Percentiles rank a stretch among this genome's conserved stretches.
phyloP scores from a whole-genome alignment of 1,284 basidiomycete genomes.

The Marasmius sp. region DNA sequence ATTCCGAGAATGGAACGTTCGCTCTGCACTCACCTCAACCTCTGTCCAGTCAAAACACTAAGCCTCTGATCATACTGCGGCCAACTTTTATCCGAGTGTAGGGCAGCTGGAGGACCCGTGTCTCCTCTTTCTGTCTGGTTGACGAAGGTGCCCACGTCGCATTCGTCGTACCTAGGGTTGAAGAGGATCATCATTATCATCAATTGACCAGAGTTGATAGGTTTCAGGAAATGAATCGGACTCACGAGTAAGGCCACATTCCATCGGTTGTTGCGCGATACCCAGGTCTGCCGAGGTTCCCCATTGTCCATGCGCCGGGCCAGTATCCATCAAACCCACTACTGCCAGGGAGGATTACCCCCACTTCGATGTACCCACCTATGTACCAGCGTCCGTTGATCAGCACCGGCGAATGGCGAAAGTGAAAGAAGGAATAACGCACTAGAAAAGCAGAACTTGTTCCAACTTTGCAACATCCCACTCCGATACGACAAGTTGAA shows the following conservation, averaged over 20 bases:
- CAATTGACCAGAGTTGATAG: not conserved
- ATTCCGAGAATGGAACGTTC: constrained; percentile 31
- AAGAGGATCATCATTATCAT: not conserved
- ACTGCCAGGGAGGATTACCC: constrained; percentile 28
- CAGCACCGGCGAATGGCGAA: constrained; percentile 19
- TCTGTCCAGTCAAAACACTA: constrained; percentile 70
- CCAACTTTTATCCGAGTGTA: constrained; percentile 45
- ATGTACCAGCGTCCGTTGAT: not conserved
- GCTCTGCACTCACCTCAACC: constrained; percentile 51
- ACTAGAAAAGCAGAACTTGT: constrained; percentile 81
- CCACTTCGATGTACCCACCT: constrained; percentile 1
- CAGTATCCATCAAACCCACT: constrained; percentile 42
- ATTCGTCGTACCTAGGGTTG: constrained; percentile 56
- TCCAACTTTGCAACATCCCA: constrained; percentile 75
- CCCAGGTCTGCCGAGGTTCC: constrained; percentile 85
- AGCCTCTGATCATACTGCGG: constrained; percentile 46
- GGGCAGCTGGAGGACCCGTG: constrained; percentile 47
- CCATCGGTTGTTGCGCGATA: constrained; percentile 81
- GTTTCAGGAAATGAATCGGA: constrained; percentile 9
- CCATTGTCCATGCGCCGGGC: constrained; percentile 85
- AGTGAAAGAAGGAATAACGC: constrained; percentile 17
- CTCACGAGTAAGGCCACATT: constrained; percentile 63
- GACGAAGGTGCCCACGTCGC: constrained; percentile 78
- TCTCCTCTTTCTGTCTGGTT: constrained; percentile 58
- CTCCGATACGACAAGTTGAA: constrained; percentile 69